phyloP scores from a whole-genome alignment of 2,329 filamentous ascomycete species.

The Lithohypha guttulata region DNA sequence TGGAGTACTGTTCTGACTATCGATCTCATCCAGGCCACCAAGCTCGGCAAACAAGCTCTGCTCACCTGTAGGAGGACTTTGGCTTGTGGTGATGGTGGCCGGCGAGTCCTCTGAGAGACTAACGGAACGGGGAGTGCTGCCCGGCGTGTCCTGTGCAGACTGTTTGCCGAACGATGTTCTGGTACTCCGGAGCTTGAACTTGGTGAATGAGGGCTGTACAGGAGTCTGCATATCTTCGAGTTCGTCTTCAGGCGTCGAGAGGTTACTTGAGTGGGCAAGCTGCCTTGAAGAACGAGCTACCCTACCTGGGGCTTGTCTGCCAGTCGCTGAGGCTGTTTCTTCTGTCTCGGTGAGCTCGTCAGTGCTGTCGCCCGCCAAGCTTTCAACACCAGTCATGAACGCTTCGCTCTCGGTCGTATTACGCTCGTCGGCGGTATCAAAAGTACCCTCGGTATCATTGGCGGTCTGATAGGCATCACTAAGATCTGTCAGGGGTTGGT shows the following conservation, averaged over 20 bases:
- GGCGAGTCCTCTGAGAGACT: constrained; percentile 42
- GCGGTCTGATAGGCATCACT: constrained; percentile 70
- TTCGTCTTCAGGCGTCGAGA: constrained; percentile 74
- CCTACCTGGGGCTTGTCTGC: constrained; percentile 25
- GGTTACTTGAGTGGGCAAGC: constrained; percentile 71
- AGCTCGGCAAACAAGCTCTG: constrained; percentile 90
- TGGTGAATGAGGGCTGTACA: constrained; percentile 51
- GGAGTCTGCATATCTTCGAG: constrained; percentile 57
- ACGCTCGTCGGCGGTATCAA: constrained; percentile 68
- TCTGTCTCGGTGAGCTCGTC: constrained; percentile 85
- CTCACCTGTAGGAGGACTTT: constrained; percentile 37
- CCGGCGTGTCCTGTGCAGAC: constrained; percentile 36
- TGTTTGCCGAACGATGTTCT: constrained; percentile 51
- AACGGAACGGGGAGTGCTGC: constrained; percentile 29
- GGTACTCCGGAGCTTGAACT: constrained; percentile 61
- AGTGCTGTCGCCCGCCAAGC: constrained; percentile 56
- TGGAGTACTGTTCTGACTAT: constrained; percentile 52
- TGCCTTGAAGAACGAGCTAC: constrained; percentile 41
- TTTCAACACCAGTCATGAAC: constrained; percentile 87
- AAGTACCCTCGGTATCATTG: constrained; percentile 59
- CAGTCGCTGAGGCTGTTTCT: constrained; percentile 31
- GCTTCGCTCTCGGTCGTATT: constrained; percentile 77
- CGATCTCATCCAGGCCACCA: constrained; percentile 60
- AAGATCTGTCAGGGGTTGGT: constrained; percentile 35
- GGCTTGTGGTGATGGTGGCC: constrained; percentile 39